A percentile compares a stretch with the other conserved stretches of the same genome.
phyloP scores from a whole-genome alignment of 306 rosid genomes.

The Oxytropis ochrocephala region DNA sequence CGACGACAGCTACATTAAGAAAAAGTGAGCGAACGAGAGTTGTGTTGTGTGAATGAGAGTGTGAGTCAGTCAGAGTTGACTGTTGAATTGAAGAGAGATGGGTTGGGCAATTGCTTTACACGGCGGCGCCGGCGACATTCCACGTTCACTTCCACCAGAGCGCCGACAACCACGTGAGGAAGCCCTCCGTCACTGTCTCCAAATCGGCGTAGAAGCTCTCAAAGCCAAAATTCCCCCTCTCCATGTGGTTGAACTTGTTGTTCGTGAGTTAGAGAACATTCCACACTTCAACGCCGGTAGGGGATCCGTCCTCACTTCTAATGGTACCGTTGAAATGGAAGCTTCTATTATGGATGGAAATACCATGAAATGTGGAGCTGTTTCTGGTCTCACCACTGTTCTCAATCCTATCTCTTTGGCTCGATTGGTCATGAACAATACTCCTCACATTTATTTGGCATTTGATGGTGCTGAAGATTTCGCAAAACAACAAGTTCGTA shows the following conservation, averaged over 20 bases:
- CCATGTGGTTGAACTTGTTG: constrained; percentile 54
- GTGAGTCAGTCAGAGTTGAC: no score
- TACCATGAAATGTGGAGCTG: constrained; percentile 73
- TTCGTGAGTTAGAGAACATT: constrained; percentile 66
- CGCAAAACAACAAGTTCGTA: constrained; percentile 32
- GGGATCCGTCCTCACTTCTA: constrained; percentile 62
- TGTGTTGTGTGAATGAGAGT: neutral
- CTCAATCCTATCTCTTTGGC: constrained; percentile 81
- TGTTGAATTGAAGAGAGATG: constrained; percentile 22
- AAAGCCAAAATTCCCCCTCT: constrained; percentile 42
- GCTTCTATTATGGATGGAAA: constrained; percentile 79
- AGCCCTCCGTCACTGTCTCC: constrained; percentile 67
- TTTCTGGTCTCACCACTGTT: constrained; percentile 78
- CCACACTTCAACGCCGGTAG: constrained; percentile 74
- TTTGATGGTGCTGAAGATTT: constrained; percentile 39
- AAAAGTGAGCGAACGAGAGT: neutral
- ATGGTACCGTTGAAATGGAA: constrained; percentile 83
- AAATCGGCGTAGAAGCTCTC: constrained; percentile 71
- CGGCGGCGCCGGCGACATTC: constrained; percentile 95
- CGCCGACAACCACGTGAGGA: constrained; percentile 72
- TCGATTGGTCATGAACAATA: constrained; percentile 75
- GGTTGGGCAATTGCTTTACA: constrained; percentile 96
- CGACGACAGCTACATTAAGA: neutral
- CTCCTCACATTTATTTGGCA: constrained; percentile 71
- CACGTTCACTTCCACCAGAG: constrained; percentile 46